Base-by-base conservation (phyloP, 768 basidiomycete species). In the Chalciporus pseudorubinellus region DNA sequence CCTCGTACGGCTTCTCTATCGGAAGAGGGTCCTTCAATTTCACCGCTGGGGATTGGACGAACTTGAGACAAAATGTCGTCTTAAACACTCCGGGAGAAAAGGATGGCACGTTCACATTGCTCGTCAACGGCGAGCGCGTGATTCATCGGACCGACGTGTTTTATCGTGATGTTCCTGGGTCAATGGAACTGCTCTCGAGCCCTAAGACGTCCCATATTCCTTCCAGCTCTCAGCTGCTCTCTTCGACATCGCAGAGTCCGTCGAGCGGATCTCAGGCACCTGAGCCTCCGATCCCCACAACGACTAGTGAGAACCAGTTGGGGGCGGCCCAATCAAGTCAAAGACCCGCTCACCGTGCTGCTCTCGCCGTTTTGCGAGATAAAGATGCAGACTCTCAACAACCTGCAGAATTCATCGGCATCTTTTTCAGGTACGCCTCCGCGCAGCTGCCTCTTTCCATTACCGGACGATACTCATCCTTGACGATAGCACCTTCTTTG, bases 391-490 rank as follows among this genome's bases (percentile, higher is more conserved):
- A 38, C 22, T 26, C 20, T 24, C 20, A 18, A 26, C 40, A 55
- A 33, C 64, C 70, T 18, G 69, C 77, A 2, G 75, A 73, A 16
- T 78, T 82, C 39, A 51, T 66, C 3, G 80, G 82, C 0, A 68
- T 92, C 19, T 92, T 93, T 70, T 92, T 92, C 71, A 89, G 87
- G 87, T 85, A 63, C n/a, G 64, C 44, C 0, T n/a, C 12, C 21
- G 10, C 29, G 10, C 26, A 26, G 26, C 26, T 26, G 26, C 6
- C 6, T n/a, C n/a, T n/a, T 8, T 31, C 29, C 29, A 31, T 31
- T 13, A 13, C 13, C 4, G 29, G 10, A 11, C 28, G n/a, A 4
- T 36, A 28, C 46, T 59, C 40, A 58, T 50, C 18, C 12, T 29
- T 29, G 44, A 3, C 13, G 11, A 1, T 12, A 86, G 85, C 56